Base-by-base conservation (phyloP, 257 asterid species). In the Coffea eugenioides region DNA sequence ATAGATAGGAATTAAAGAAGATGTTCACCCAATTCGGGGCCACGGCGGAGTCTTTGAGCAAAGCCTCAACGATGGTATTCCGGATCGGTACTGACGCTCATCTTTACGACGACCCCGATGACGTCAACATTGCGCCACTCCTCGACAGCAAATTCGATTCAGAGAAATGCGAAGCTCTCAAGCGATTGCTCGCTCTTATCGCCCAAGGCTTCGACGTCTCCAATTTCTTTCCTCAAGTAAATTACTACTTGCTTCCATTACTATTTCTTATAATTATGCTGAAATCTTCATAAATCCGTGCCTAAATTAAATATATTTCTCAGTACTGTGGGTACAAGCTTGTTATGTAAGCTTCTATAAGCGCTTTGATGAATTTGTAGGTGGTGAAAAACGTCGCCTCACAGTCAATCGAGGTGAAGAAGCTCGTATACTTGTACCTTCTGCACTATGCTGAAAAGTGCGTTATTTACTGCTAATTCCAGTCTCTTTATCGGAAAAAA, bases 371-470 rank as follows among this genome's bases (percentile, higher is more conserved):
- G 71, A 77, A 80, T 71, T 73, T 86, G 43, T 39, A 89, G 98
- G 97, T 93, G 82, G 99, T 95, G 90, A 95, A 95, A 84, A 95
- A 93, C 76, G 99, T 95, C 75, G 98, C 99, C 18, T 88, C 99
- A 7, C 97, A 89, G 79, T 91, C 99, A 12, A 70, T 91, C 79
- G 97, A 94, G 88, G 97, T 94, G 73, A 96, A 96, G 93, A 96
- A 96, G 95, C 93, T 96, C 71, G 98, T 90, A 78, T 96, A 96
- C 92, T 83, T 92, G 88, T 96, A 96, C 83, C 85, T 96, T 81
- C 91, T 93, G 83, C 99, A 96, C 74, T 94, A 96, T 83, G 98
- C 99, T 77, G 97, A 93, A 82, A 92, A 92, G 99, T 93, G 91
- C 16, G 88, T 64, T 34, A 72, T 21, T 76, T 77, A 65, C 56